Evolutionary conservation across 345 rosid genomes (phyloP), one percentile per base, ranked within the genome.

Genomic region (Eucalyptus urophylla): DNA sequence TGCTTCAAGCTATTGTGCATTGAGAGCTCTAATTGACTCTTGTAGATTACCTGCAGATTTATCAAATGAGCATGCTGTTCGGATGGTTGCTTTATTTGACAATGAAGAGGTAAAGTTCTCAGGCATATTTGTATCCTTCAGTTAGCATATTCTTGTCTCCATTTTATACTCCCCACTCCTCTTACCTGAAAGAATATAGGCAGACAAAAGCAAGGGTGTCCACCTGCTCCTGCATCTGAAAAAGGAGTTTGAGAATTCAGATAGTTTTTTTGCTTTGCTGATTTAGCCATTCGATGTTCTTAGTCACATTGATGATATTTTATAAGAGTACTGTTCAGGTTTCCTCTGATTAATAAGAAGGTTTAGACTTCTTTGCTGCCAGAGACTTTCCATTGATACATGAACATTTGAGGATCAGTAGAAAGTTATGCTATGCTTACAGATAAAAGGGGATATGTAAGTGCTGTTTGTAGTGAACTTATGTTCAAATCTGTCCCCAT

Each of bases 71-170:
- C 95, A 91, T 92, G 94, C 95, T 87, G 89, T 97, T 86, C 94
- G 96, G 87, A 96, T 97, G 99, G 93, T 96, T 80, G 99, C 99
- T 89, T 92, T 97, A 91, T 97, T 97, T 93, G 99, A 97, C 92
- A 96, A 97, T 92, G 99, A 97, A 91, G 99, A 97, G 99, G 99
- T 97, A 94, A 89, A 88, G 14, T 81, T 89, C 89, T 88, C 56
- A 31, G 65, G 47, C 45, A 83, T 87, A 43, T 81, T 9, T 62
- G 25, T 12, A 56, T 49, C 45, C 81, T 24, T 24, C 21, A 19
- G 87, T 80, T 40, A 25, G 1, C 37, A 58, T 29, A 60, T 44
- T 89, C 33, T 49, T 47, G 8, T 49, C 58, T 89, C 44, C 4
- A 33, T 22, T n/a, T 47, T 27, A 45, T 85, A 44, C 21, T 85